phyloP scores from a whole-genome alignment of 805 yeast species.

The Spathaspora gorwiae region DNA sequence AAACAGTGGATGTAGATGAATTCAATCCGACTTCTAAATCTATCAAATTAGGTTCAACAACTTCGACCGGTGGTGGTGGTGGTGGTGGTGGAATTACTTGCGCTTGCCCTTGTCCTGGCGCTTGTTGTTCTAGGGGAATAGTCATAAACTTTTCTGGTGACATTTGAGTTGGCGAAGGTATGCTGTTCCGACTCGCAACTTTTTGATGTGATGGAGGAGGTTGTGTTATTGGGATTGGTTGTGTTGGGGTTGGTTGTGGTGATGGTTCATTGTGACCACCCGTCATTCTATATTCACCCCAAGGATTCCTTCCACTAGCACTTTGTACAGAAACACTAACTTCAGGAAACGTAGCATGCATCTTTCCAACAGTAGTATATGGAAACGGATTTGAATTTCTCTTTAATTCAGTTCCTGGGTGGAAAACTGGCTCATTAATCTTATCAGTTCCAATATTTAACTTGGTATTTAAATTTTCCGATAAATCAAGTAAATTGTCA shows the following conservation, averaged over 20 bases:
- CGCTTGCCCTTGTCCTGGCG: background rate
- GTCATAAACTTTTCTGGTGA: no score
- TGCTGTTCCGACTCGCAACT: no score
- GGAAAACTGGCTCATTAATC: background rate
- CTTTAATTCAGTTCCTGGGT: background rate
- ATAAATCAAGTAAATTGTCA: background rate
- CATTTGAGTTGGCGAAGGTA: no score
- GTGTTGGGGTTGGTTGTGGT: background rate
- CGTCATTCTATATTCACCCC: slow-evolving; percentile 25
- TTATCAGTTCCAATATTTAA: no score
- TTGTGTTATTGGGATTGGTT: no score
- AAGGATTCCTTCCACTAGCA: slow-evolving; percentile 22
- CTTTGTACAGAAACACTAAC: slow-evolving; percentile 6
- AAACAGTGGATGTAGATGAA: slow-evolving; percentile 13
- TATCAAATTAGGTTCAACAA: slow-evolving; percentile 24
- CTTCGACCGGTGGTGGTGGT: background rate
- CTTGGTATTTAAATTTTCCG: background rate
- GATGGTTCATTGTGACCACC: background rate
- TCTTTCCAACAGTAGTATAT: background rate
- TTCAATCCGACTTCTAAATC: slow-evolving; percentile 33
- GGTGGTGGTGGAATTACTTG: no score
- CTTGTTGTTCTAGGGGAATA: no score
- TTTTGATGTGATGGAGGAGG: no score
- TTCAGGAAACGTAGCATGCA: background rate
- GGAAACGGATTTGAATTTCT: slow-evolving; percentile 7